Conservation (phyloP, 1,139 yeast species). For the Diutina ranongensis region DNA sequence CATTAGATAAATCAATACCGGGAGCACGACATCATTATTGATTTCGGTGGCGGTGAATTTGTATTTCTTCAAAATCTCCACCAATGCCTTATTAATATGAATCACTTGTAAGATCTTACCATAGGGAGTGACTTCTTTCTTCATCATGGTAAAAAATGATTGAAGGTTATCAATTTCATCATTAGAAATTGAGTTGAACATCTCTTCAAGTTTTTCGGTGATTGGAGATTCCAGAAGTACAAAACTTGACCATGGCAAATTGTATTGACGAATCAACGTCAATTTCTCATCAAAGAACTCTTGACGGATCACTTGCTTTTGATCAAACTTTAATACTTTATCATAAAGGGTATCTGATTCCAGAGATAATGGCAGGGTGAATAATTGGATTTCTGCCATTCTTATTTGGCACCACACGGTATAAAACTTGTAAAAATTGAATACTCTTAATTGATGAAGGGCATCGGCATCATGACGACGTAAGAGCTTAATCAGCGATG, state of each 20-base stretch:
- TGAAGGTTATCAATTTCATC: not conserved
- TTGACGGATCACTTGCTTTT: constrained; percentile 26
- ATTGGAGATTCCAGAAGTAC: not conserved
- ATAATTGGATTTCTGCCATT: constrained; percentile 21
- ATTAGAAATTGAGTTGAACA: not conserved
- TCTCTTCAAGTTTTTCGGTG: not conserved
- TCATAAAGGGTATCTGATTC: constrained; percentile 26
- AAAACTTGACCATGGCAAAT: constrained; percentile 16
- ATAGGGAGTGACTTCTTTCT: not conserved
- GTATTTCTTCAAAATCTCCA: constrained; percentile 9
- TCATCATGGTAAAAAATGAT: not conserved
- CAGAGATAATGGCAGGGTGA: constrained; percentile 15
- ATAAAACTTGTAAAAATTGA: constrained; percentile 30
- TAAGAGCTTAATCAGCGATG: constrained; percentile 27
- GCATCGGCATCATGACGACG: constrained; percentile 29
- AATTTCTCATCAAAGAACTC: constrained; percentile 27
- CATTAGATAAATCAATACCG: constrained; percentile 25
- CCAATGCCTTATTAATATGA: not conserved
- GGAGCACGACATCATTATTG: constrained; percentile 30
- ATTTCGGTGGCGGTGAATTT: constrained; percentile 14
- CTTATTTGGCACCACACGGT: constrained; percentile 24
- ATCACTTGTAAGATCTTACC: not conserved
- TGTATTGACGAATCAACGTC: constrained; percentile 15
- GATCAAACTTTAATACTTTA: constrained; percentile 29
- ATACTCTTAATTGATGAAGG: constrained; percentile 26